A percentile compares a stretch with the other conserved stretches of the same genome.
These are phyloP conservation scores for Kluyveromyces marxianus DNA, from an alignment of 1,139 yeast species.

Conservation along the genomic window DNA sequence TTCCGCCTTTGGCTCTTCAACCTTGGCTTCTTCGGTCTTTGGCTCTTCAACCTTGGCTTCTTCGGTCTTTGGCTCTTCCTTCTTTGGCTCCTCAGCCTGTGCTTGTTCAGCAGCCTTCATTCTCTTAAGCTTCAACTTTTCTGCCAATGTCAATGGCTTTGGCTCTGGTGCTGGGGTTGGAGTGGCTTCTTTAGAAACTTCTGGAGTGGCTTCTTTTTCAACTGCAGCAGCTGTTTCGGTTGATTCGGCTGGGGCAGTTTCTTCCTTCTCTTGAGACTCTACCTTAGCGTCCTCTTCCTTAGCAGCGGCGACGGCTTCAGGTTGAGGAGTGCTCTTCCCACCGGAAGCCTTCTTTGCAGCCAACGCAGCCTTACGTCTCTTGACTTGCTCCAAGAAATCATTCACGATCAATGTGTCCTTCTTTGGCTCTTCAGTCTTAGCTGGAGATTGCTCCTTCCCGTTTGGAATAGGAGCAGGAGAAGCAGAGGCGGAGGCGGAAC, in stretches of 20 bases:
- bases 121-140: conserved; percentile 14
- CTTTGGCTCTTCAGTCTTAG: conserved; percentile 14
- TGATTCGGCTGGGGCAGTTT: neutral
- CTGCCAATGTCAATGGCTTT: conserved; percentile 16
- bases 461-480: conserved; percentile 13
- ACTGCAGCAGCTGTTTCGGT: no score
- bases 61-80: conserved; percentile 14
- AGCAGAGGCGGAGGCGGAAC: conserved; percentile 6
- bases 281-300: conserved; percentile 7
- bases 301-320: conserved; percentile 1
- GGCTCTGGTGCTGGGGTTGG: conserved; percentile 12
- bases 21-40: conserved; percentile 12
- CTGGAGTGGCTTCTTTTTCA: conserved; percentile 10
- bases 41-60: conserved; percentile 8
- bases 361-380: conserved; percentile 20
- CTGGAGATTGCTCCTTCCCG: conserved; percentile 8
- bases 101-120: conserved; percentile 4
- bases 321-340: conserved; percentile 8
- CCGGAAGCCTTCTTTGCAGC: conserved; percentile 18
- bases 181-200: conserved; percentile 14
- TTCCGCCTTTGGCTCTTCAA: conserved; percentile 14
- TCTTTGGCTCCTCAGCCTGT: conserved; percentile 7
- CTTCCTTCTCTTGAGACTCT: neutral
- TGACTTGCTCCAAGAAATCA: conserved; percentile 21
- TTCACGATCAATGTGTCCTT: conserved; percentile 10